Conservation (phyloP, 2,329 filamentous ascomycete species). For the Aspergillus puulaauensis region DNA sequence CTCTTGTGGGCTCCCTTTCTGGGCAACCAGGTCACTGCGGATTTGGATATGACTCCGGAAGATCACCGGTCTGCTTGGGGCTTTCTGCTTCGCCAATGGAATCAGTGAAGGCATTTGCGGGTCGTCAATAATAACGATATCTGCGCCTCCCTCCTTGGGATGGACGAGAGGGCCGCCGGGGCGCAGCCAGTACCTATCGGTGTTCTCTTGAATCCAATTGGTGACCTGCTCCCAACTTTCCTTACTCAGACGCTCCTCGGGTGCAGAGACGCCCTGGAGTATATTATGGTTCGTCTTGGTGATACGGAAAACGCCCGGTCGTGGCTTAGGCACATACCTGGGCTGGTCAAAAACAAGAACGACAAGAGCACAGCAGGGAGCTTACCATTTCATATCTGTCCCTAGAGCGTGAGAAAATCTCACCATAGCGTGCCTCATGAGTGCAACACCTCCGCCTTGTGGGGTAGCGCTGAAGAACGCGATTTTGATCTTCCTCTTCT, state of each 20-base stretch:
- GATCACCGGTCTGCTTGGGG: slow-evolving; percentile 72
- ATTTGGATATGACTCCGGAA: slow-evolving; percentile 85
- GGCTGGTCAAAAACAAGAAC: not conserved
- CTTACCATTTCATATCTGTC: slow-evolving; percentile 72
- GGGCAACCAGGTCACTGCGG: slow-evolving; percentile 68
- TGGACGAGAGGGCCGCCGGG: slow-evolving; percentile 66
- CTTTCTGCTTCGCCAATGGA: slow-evolving; percentile 68
- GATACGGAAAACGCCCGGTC: slow-evolving; percentile 75
- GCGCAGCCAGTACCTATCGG: slow-evolving; percentile 70
- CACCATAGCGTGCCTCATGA: slow-evolving; percentile 78
- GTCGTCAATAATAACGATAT: slow-evolving; percentile 77
- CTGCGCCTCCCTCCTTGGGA: slow-evolving; percentile 68
- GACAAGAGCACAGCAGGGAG: not conserved
- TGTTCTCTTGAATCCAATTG: slow-evolving; percentile 73
- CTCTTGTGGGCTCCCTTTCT: slow-evolving; percentile 64
- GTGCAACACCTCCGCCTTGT: slow-evolving; percentile 77
- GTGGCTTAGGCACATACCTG: slow-evolving; percentile 73
- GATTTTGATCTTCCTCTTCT: slow-evolving; percentile 63
- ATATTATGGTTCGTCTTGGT: slow-evolving; percentile 91
- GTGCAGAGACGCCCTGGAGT: slow-evolving; percentile 72
- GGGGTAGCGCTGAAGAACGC: slow-evolving; percentile 80
- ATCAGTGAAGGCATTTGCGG: slow-evolving; percentile 82
- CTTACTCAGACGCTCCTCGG: slow-evolving; percentile 62
- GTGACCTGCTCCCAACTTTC: slow-evolving; percentile 64
- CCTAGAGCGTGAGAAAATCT: slow-evolving; percentile 67